These are phyloP conservation scores for Neocallimastix lanati DNA, from an alignment of 192 early-diverging fungal species.

Conservation along the genomic window DNA sequence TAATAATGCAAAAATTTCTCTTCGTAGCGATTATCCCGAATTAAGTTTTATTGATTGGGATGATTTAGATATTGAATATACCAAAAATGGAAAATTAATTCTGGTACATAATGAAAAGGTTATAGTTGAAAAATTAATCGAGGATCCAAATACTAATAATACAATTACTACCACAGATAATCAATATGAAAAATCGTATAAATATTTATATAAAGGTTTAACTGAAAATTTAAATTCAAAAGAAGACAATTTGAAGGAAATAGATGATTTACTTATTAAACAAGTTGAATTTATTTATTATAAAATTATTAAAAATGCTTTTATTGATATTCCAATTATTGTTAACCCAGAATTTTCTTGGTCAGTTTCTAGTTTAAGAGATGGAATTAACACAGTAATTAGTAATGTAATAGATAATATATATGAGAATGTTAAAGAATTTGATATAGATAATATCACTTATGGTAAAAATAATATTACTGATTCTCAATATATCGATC, in stretches of 20 bases:
- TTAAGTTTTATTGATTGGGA: background rate
- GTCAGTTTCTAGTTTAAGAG: background rate
- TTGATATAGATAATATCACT: background rate
- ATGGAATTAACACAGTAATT: background rate
- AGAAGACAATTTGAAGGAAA: background rate
- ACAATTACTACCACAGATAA: too few species aligned
- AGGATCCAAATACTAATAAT: too few species aligned
- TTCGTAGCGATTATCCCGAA: background rate
- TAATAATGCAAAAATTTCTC: background rate
- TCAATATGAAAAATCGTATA: background rate
- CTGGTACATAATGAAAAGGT: background rate
- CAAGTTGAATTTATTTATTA: background rate
- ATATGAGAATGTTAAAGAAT: background rate
- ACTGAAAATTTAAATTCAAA: background rate
- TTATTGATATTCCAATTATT: background rate
- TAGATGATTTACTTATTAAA: background rate
- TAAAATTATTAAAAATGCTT: background rate
- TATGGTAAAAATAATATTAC: background rate
- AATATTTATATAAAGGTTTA: background rate
- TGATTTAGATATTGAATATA: background rate
- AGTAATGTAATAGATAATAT: background rate
- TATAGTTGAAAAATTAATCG: too few species aligned
- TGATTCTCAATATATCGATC: background rate
- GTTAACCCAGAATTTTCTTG: background rate
- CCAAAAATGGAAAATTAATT: background rate